A percentile compares a stretch with the other conserved stretches of the same genome.
Evolutionary conservation across 306 rosid genomes (phyloP).

Genomic region (Herpetospermum pedunculosum): DNA sequence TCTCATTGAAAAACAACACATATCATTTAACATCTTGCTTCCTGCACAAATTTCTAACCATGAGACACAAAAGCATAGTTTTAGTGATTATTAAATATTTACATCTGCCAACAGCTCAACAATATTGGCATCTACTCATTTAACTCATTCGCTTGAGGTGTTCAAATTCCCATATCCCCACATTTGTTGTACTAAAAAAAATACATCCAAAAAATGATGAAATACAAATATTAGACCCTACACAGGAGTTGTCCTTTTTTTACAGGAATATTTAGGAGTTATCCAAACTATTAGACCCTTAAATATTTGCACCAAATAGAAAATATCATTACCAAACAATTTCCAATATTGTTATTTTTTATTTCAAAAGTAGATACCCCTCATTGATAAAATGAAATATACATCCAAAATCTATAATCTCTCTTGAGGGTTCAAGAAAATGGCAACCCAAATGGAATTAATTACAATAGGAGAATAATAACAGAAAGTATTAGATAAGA

Average conservation of each 20-base stretch:
- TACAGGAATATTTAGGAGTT: background rate
- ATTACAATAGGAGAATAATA: background rate
- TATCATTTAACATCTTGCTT: conserved; percentile 4
- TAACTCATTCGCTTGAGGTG: too few species aligned
- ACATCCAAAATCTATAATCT: background rate
- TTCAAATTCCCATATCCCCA: too few species aligned
- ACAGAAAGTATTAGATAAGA: background rate
- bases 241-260: background rate
- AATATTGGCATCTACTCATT: too few species aligned
- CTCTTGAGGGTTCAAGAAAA: background rate
- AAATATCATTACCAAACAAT: background rate
- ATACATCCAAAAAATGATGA: too few species aligned
- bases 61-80: background rate
- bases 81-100: background rate
- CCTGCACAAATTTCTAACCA: background rate
- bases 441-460: background rate
- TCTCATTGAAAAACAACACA: background rate
- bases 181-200: too few species aligned
- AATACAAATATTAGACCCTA: background rate
- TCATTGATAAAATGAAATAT: background rate
- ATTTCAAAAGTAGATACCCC: too few species aligned
- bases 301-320: background rate
- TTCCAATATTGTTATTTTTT: background rate
- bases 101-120: too few species aligned
- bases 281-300: background rate